These are phyloP conservation scores for Anthracocystis walkeri DNA, from an alignment of 1,284 basidiomycete species.

Conservation along the genomic window DNA sequence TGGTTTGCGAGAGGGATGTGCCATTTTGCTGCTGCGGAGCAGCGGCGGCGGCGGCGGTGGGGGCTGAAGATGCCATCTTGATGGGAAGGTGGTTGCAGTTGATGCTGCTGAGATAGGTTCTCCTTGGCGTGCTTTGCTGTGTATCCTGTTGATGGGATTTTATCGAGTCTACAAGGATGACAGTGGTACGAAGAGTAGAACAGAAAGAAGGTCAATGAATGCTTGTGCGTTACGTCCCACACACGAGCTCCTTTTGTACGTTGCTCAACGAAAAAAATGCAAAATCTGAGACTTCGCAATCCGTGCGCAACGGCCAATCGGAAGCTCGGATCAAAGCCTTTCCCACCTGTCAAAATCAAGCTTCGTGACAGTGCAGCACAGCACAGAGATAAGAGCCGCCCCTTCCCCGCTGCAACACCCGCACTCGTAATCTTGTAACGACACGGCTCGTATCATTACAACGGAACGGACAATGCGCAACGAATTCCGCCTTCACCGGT, in stretches of 20 bases:
- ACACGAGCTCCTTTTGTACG: not conserved
- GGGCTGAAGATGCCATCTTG: slow-evolving; percentile 25
- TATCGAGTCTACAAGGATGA: not conserved
- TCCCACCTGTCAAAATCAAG: not conserved
- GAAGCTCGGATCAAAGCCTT: slow-evolving; percentile 18
- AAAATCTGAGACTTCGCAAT: slow-evolving; percentile 8
- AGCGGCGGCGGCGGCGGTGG: not conserved
- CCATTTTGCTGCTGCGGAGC: slow-evolving; percentile 20
- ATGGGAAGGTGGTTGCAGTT: not conserved
- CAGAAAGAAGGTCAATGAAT: not conserved
- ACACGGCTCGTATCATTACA: not conserved
- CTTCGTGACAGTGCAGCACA: slow-evolving; percentile 6
- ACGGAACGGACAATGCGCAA: not conserved
- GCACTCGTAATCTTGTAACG: not conserved
- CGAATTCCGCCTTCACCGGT: not conserved
- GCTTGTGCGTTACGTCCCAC: not conserved
- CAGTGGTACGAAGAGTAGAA: not conserved
- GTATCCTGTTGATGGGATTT: not conserved
- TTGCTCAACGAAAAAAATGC: not conserved
- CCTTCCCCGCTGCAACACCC: not conserved
- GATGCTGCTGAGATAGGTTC: not conserved
- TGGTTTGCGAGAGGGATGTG: slow-evolving; percentile 13
- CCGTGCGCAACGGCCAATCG: slow-evolving; percentile 34
- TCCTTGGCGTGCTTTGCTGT: not conserved
- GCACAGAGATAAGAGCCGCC: slow-evolving; percentile 12